Percentiles rank a stretch among this genome's conserved stretches.
Conservation (phyloP, 208 protist species). For the Porcisia hertigi region DNA sequence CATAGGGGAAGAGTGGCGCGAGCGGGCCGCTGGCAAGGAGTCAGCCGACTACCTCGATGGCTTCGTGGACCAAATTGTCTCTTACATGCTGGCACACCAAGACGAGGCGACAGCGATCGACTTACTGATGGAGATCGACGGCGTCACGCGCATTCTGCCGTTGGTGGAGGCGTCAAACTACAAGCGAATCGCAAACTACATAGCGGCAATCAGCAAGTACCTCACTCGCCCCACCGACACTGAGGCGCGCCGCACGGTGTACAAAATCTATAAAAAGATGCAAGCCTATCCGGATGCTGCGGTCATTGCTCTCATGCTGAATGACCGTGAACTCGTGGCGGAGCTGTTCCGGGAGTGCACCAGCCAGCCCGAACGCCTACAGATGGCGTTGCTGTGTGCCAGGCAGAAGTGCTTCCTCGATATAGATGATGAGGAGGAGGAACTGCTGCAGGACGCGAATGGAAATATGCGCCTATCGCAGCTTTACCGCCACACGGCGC, state of each 20-base stretch:
- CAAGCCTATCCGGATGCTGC: conserved; percentile 91
- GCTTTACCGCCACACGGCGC: conserved; percentile 93
- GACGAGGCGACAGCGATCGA: conserved; percentile 98
- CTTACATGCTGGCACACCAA: conserved; percentile 96
- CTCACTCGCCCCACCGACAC: conserved; percentile 95
- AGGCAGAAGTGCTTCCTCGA: conserved; percentile 87
- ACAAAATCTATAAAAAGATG: conserved; percentile 94
- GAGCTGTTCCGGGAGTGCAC: conserved; percentile 84
- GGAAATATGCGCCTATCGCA: conserved; percentile 96
- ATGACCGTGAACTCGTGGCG: conserved; percentile 73
- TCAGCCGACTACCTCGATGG: conserved; percentile 79
- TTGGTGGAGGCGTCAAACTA: conserved; percentile 95
- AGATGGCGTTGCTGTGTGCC: conserved; percentile 95
- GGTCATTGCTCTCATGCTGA: conserved; percentile 86
- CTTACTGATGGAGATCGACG: conserved; percentile 97
- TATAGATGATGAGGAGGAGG: conserved; percentile 90
- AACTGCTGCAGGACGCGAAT: conserved; percentile 88
- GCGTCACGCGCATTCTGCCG: conserved; percentile 88
- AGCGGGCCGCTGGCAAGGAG: conserved; percentile 51
- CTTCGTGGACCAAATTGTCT: conserved; percentile 94
- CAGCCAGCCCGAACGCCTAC: conserved; percentile 63
- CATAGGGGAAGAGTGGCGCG: conserved; percentile 94
- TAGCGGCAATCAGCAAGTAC: conserved; percentile 93
- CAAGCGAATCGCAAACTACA: conserved; percentile 95
- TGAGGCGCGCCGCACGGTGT: conserved; percentile 88